These are phyloP conservation scores for Lactifluus rugatus DNA, from an alignment of 768 basidiomycete genomes.

Conservation along the genomic window DNA sequence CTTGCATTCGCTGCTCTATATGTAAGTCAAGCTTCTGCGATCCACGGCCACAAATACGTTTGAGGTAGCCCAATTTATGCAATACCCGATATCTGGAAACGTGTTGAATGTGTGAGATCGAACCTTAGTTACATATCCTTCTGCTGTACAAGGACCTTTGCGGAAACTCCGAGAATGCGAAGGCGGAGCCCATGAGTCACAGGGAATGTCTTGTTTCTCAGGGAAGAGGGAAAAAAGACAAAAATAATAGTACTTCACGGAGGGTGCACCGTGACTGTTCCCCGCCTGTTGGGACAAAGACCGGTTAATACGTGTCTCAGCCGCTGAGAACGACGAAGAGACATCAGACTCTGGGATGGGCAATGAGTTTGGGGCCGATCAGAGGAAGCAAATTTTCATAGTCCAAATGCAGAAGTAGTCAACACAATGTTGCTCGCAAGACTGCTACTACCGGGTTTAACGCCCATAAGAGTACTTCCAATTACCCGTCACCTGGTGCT, in stretches of 20 bases:
- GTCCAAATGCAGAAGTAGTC: not conserved
- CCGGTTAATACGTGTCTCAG: not conserved
- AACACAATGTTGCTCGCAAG: not conserved
- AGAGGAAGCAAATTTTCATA: not conserved
- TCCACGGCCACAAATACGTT: not conserved
- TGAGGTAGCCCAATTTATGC: not conserved
- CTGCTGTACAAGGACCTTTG: not conserved
- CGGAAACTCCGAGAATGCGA: not conserved
- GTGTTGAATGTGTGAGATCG: not conserved
- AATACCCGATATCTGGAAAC: no score
- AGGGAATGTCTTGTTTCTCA: no score
- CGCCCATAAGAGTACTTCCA: not conserved
- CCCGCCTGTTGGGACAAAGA: not conserved
- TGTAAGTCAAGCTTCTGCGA: not conserved
- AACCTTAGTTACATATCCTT: not conserved
- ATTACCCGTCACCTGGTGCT: not conserved
- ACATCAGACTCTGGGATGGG: not conserved
- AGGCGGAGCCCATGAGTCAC: not conserved
- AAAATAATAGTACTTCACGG: not conserved
- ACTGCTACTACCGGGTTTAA: not conserved
- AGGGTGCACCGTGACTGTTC: not conserved
- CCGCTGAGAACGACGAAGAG: not conserved
- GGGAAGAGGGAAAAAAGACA: no score
- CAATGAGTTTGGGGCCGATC: not conserved
- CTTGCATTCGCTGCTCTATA: not conserved